Evolutionary conservation across 2,329 filamentous ascomycete genomes (phyloP).

Genomic region (Zopfia rhizophila): DNA sequence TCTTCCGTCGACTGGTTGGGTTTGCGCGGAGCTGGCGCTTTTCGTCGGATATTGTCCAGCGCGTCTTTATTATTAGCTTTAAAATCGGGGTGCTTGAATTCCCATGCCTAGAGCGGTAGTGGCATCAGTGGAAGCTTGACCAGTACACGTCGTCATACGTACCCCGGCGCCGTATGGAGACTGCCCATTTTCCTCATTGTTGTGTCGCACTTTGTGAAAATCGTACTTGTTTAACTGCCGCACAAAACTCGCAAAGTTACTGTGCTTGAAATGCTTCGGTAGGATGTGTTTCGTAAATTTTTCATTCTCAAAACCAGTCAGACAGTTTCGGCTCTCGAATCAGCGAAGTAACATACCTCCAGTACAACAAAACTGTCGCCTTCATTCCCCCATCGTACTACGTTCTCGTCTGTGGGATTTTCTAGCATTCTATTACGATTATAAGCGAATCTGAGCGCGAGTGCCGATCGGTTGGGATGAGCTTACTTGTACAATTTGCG

Average conservation of each 20-base stretch:
- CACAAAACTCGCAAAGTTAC: slow-evolving; percentile 97
- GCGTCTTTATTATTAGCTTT: slow-evolving; percentile 95
- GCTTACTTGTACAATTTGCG: slow-evolving; percentile 97
- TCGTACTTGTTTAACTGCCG: slow-evolving; percentile 97
- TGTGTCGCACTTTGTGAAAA: slow-evolving; percentile 96
- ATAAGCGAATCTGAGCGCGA: slow-evolving; percentile 40
- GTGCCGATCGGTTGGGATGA: slow-evolving; percentile 12
- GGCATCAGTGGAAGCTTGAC: slow-evolving; percentile 22
- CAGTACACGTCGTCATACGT: slow-evolving; percentile 40
- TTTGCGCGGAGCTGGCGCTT: slow-evolving; percentile 92
- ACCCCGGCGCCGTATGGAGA: slow-evolving; percentile 86
- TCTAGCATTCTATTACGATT: slow-evolving; percentile 82
- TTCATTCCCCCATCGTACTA: slow-evolving; percentile 94
- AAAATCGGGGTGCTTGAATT: slow-evolving; percentile 98
- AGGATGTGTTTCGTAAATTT: slow-evolving; percentile 98
- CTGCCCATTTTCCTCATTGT: slow-evolving; percentile 85
- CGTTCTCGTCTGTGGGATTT: slow-evolving; percentile 89
- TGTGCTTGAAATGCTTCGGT: slow-evolving; percentile 98
- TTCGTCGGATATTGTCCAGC: slow-evolving; percentile 93
- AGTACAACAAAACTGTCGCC: slow-evolving; percentile 97
- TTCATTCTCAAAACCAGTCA: slow-evolving; percentile 72
- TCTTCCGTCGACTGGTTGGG: slow-evolving; percentile 68
- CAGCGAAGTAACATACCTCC: slow-evolving; percentile 70
- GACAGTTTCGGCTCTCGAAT: background rate
- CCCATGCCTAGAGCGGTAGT: slow-evolving; percentile 78